Evolutionary conservation across 768 basidiomycete genomes (phyloP).

Genomic region (Lentinula lateritia): DNA sequence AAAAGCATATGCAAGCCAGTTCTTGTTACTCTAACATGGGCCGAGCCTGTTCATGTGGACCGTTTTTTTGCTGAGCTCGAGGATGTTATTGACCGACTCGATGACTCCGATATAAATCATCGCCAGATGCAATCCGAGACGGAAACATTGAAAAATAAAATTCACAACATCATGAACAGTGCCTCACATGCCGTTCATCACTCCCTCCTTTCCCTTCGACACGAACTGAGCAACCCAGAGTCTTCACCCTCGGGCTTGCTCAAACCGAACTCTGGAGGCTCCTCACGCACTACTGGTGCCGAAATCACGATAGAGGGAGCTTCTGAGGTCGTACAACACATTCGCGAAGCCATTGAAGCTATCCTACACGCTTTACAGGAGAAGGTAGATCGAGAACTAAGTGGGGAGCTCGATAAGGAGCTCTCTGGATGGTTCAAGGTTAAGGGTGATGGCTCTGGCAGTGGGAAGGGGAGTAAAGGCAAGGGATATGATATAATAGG

Average conservation of each 20-base stretch:
- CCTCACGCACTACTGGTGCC: neutral
- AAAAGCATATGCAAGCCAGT: neutral
- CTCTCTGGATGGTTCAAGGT: neutral
- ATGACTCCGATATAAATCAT: neutral
- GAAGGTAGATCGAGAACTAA: neutral
- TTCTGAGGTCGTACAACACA: neutral
- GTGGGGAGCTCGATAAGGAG: neutral
- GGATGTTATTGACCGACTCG: neutral
- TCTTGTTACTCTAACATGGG: neutral
- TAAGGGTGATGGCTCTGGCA: neutral
- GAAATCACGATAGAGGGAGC: neutral
- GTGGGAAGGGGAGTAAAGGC: neutral
- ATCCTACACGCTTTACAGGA: neutral
- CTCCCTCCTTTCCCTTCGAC: neutral
- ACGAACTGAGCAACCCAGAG: neutral
- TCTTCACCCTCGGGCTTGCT: neutral
- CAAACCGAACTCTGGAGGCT: neutral
- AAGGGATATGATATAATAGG: conserved; percentile 6
- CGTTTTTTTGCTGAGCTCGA: neutral
- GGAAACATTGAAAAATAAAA: neutral
- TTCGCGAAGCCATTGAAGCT: neutral
- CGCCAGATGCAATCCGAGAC: neutral
- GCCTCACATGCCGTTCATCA: conserved; percentile 2
- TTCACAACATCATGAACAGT: neutral
- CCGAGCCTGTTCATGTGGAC: neutral